Evolutionary conservation across 768 basidiomycete genomes (phyloP).

Genomic region (Phanerodontia chrysosporium): DNA sequence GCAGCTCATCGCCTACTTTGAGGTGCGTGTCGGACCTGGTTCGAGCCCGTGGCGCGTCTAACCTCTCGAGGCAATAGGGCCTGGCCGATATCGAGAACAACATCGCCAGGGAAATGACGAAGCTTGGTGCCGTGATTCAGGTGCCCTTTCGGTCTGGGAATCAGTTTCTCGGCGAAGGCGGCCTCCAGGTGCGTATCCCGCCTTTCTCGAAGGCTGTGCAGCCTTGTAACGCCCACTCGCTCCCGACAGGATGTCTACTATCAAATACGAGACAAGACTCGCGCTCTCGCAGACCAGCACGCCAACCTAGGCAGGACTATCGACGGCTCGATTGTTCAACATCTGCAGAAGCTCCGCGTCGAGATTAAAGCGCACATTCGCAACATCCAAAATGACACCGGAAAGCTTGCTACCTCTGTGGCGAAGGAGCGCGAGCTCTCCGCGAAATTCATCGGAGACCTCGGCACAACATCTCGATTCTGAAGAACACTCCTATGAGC

Average conservation of each 20-base stretch:
- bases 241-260: constrained; percentile 80
- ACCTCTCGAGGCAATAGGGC: constrained; percentile 28
- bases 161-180: constrained; percentile 97
- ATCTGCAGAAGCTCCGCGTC: constrained; percentile 87
- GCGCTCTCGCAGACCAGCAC: constrained; percentile 91
- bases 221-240: background rate
- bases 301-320: constrained; percentile 95
- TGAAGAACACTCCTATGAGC: constrained; percentile 92
- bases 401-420: constrained; percentile 84
- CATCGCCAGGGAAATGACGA: constrained; percentile 87
- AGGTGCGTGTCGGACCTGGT: constrained; percentile 34
- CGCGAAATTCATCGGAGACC: constrained; percentile 79
- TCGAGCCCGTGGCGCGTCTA: background rate
- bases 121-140: constrained; percentile 93
- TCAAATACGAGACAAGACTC: constrained; percentile 88
- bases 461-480: constrained; percentile 81
- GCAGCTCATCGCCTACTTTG: constrained; percentile 91
- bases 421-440: constrained; percentile 92
- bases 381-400: constrained; percentile 95
- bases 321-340: constrained; percentile 95
- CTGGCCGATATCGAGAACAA: constrained; percentile 92
- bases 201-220: background rate
- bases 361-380: constrained; percentile 99
- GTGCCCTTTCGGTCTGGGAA: constrained; percentile 94
- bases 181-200: constrained; percentile 65